These are phyloP conservation scores for Aspergillus proliferans DNA, from an alignment of 2,329 filamentous ascomycete species.

Conservation along the genomic window DNA sequence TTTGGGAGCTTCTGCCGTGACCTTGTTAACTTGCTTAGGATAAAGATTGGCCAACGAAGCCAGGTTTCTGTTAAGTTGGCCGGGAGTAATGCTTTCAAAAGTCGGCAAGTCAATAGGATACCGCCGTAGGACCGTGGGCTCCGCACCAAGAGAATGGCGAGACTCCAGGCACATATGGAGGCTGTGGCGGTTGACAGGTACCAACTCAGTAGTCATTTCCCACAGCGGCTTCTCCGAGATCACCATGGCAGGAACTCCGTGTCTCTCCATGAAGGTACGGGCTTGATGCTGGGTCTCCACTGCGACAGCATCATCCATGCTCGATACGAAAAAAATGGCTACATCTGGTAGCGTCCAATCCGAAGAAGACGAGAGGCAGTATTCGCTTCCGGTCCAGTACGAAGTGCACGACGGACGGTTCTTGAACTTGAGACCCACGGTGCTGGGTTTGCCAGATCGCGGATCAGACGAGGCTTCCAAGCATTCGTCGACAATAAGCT, in stretches of 20 bases:
- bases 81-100: conserved; percentile 42
- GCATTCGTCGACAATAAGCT: conserved; percentile 45
- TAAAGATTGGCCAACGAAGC: conserved; percentile 35
- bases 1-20: conserved; percentile 9
- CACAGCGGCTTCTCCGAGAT: conserved; percentile 41
- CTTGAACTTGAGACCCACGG: conserved; percentile 35
- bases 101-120: conserved; percentile 43
- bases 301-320: conserved; percentile 22
- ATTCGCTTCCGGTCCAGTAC: conserved; percentile 30
- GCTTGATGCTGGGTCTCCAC: conserved; percentile 28
- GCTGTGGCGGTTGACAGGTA: conserved; percentile 35
- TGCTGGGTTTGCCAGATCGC: conserved; percentile 19
- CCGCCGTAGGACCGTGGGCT: conserved; percentile 28
- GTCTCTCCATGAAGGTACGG: conserved; percentile 37
- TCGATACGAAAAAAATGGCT: conserved; percentile 40
- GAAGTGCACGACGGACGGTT: conserved; percentile 33
- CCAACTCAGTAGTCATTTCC: conserved; percentile 27
- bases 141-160: conserved; percentile 27
- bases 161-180: conserved; percentile 41
- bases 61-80: conserved; percentile 43
- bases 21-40: conserved; percentile 19
- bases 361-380: conserved; percentile 31
- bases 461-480: conserved; percentile 25
- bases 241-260: conserved; percentile 39
- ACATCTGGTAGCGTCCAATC: conserved; percentile 42